Conservation (phyloP, 192 early-diverging fungal species). For the Phycomyces nitens region DNA sequence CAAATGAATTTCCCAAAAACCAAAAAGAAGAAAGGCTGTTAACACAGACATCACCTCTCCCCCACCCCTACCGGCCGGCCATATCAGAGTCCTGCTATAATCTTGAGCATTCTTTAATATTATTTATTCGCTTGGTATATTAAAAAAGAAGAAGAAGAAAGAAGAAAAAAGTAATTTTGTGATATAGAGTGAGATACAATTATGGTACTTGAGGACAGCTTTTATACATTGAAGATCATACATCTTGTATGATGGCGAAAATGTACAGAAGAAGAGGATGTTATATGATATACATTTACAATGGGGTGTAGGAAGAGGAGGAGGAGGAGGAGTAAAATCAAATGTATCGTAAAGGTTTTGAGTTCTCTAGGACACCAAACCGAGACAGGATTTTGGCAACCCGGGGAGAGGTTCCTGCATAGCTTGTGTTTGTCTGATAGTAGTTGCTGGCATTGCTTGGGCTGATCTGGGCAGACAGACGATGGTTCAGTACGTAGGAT, state of each 20-base stretch:
- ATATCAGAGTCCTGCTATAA: too few relatives aligned
- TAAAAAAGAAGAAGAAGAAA: background rate
- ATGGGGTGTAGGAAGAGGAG: background rate
- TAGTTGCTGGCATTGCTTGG: too few relatives aligned
- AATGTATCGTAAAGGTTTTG: background rate
- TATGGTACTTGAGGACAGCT: background rate
- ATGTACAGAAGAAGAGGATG: constrained; percentile 1
- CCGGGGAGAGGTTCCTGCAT: background rate
- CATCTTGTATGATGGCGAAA: background rate
- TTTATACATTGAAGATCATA: background rate
- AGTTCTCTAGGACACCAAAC: background rate
- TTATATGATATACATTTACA: background rate
- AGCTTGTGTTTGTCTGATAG: background rate
- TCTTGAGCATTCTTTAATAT: too few relatives aligned
- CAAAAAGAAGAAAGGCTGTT: too few relatives aligned
- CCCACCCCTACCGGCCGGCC: too few relatives aligned
- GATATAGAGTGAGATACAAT: background rate
- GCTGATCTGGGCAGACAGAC: too few relatives aligned
- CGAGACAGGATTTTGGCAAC: background rate
- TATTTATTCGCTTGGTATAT: too few relatives aligned
- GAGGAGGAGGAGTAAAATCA: background rate
- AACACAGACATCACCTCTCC: too few relatives aligned
- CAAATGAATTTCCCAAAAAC: too few relatives aligned
- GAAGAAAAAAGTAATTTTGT: too few relatives aligned
- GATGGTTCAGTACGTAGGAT: too few relatives aligned